Evolutionary conservation across 1,284 basidiomycete species (phyloP).

Genomic region (Pholiota adiposa): DNA sequence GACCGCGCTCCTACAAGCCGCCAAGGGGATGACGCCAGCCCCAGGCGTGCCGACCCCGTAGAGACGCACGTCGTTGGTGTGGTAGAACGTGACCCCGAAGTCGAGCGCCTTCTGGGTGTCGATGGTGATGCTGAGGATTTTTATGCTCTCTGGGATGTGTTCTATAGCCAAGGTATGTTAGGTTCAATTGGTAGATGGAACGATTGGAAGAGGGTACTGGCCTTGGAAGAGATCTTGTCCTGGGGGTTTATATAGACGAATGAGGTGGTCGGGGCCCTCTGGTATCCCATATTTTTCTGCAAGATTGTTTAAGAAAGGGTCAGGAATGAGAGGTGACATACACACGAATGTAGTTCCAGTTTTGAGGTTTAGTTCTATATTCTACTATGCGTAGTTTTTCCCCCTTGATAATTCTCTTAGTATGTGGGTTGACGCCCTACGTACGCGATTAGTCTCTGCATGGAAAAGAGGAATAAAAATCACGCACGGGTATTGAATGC

Average conservation of each 20-base stretch:
- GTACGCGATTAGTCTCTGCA: background rate
- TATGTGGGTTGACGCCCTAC: constrained; percentile 21
- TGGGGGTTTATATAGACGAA: constrained; percentile 11
- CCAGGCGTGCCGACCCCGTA: constrained; percentile 24
- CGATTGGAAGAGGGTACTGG: background rate
- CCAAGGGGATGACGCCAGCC: constrained; percentile 21
- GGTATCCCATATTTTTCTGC: constrained; percentile 19
- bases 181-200: background rate
- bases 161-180: constrained; percentile 8
- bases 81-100: constrained; percentile 29
- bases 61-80: constrained; percentile 15
- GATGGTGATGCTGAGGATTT: constrained; percentile 24
- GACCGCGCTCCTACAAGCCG: constrained; percentile 23
- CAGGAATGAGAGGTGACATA: background rate
- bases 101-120: constrained; percentile 22
- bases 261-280: constrained; percentile 4
- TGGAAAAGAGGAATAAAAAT: background rate
- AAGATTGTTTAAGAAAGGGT: background rate
- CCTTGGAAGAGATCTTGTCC: constrained; percentile 13
- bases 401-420: constrained; percentile 21
- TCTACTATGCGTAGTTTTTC: constrained; percentile 16
- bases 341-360: constrained; percentile 25
- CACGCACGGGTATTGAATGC: constrained; percentile 28
- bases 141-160: constrained; percentile 8
- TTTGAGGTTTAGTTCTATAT: constrained; percentile 15